A percentile compares a stretch with the other conserved stretches of the same genome.
Conservation (phyloP, 192 early-diverging fungal genomes). For the Backusella tuberculispora region DNA sequence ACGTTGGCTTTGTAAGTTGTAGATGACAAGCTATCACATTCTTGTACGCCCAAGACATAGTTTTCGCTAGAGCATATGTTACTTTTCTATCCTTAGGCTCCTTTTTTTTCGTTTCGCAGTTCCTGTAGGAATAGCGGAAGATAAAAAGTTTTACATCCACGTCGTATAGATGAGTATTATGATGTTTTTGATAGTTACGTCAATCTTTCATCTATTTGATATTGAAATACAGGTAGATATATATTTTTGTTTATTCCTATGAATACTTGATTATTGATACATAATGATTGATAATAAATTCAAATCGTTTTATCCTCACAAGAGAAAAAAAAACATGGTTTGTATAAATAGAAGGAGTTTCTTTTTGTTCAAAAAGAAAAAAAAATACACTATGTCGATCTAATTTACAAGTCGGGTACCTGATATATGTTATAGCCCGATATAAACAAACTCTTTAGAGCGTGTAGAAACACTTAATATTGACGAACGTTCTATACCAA, state of each 20-base stretch:
- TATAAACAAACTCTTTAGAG: background rate
- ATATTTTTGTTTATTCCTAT: too few species aligned
- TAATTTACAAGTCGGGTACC: constrained; percentile 5
- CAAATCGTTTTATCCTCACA: too few species aligned
- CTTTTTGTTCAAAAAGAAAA: too few species aligned
- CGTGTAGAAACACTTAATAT: background rate
- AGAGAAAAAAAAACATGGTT: too few species aligned
- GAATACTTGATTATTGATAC: too few species aligned
- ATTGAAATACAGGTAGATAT: too few species aligned
- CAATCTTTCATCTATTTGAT: too few species aligned
- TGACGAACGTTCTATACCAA: background rate
- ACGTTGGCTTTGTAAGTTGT: background rate
- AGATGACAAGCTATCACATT: constrained; percentile 9
- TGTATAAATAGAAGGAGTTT: too few species aligned
- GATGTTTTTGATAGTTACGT: too few species aligned
- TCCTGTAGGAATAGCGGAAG: background rate
- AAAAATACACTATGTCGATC: background rate
- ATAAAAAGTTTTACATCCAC: background rate
- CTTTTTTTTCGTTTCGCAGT: background rate
- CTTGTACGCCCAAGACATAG: background rate
- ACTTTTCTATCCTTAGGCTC: background rate
- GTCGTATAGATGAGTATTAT: background rate
- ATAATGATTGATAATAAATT: too few species aligned
- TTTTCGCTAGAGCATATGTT: background rate
- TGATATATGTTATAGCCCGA: background rate